phyloP scores from a whole-genome alignment of 164 flowering plant genomes.

The Houttuynia cordata region DNA sequence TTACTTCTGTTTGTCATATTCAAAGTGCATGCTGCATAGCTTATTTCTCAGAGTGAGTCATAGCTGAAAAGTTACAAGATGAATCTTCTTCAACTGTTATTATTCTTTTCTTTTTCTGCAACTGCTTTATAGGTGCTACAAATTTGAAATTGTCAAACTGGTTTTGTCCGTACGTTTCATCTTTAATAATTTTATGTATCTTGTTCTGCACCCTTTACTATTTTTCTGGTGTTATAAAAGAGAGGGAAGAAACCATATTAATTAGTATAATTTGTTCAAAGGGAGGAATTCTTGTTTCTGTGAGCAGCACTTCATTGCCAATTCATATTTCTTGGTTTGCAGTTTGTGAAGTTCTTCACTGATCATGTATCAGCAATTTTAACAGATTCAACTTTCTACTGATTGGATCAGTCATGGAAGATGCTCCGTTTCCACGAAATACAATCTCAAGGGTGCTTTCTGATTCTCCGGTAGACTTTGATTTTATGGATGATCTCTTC shows the following conservation, averaged over 20 bases:
- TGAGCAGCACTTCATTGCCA: background rate
- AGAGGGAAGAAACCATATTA: background rate
- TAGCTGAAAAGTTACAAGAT: background rate
- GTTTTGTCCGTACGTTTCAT: background rate
- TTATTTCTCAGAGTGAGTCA: background rate
- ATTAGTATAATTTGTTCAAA: too few relatives aligned
- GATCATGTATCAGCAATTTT: background rate
- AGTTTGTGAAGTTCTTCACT: background rate
- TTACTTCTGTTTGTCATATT: background rate
- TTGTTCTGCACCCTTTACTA: background rate
- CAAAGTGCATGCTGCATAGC: background rate
- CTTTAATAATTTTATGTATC: background rate
- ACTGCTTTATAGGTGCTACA: background rate
- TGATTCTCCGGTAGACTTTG: slow-evolving; percentile 27
- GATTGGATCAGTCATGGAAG: slow-evolving; percentile 34
- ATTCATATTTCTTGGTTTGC: background rate
- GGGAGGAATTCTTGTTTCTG: too few relatives aligned
- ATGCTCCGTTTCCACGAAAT: slow-evolving; percentile 25
- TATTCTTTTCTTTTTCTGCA: background rate
- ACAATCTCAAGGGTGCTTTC: slow-evolving; percentile 17
- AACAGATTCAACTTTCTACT: background rate
- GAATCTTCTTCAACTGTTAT: background rate
- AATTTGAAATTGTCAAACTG: background rate
- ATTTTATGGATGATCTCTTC: slow-evolving; percentile 56
- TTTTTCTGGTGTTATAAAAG: background rate